A percentile compares a stretch with the other conserved stretches of the same genome.
phyloP scores from a whole-genome alignment of 2,329 filamentous ascomycete species.

The Pseudogymnoascus sp. region DNA sequence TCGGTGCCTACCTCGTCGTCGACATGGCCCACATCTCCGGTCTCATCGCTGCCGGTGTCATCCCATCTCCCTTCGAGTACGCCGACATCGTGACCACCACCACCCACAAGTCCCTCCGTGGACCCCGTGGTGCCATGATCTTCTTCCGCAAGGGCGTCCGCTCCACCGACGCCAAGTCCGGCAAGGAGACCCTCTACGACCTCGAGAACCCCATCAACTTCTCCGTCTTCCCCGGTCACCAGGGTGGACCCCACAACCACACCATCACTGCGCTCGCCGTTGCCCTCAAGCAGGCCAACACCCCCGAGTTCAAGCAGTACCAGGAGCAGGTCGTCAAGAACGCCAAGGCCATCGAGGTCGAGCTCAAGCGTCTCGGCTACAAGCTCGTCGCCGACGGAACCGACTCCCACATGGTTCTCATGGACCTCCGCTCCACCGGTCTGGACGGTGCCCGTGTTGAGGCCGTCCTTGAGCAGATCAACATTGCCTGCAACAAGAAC shows the following conservation, averaged over 20 bases:
- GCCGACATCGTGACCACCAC: constrained; percentile 97
- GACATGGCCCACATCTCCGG: constrained; percentile 99
- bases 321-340: constrained; percentile 89
- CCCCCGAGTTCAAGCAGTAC: constrained; percentile 86
- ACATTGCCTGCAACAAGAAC: constrained; percentile 99
- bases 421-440: constrained; percentile 80
- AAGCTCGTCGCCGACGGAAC: constrained; percentile 93
- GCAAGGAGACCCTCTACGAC: constrained; percentile 85
- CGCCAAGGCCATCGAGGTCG: constrained; percentile 80
- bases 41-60: constrained; percentile 84
- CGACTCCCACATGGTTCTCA: constrained; percentile 93
- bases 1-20: constrained; percentile 89
- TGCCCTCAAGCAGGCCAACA: constrained; percentile 87
- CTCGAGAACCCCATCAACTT: constrained; percentile 96
- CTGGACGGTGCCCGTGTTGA: constrained; percentile 94
- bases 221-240: constrained; percentile 97
- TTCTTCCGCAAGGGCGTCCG: constrained; percentile 98
- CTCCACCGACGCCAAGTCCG: constrained; percentile 80
- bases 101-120: constrained; percentile 97
- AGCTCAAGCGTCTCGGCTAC: constrained; percentile 81
- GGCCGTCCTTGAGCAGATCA: constrained; percentile 92
- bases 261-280: constrained; percentile 96
- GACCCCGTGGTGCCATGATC: constrained; percentile 97
- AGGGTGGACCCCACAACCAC: constrained; percentile 98
- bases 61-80: constrained; percentile 84